Evolutionary conservation across 495 filamentous ascomycete genomes (phyloP), one percentile per base, ranked within the genome.

Genomic region (Pseudomonodictys pantanalensis): DNA sequence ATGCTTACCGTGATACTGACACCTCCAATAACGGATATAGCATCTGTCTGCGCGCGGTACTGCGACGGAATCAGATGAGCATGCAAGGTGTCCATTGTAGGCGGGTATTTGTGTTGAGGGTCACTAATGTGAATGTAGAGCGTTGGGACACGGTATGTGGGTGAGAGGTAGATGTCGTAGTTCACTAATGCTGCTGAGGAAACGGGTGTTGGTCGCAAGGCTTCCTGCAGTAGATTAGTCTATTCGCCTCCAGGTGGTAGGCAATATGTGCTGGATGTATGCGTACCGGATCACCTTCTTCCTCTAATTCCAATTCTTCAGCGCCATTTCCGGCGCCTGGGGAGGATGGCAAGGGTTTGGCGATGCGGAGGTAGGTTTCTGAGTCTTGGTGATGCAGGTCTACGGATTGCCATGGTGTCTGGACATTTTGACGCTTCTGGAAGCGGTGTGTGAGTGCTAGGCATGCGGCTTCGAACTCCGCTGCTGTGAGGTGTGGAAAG

Each of bases 81-180:
- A 32, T 65, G 62, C 24, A 69, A 49, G 3, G 44, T 49, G 0
- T 63, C 58, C 32, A 64, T 49, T 3, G 58, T 54, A 44, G 52
- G 51, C 10, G 56, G 62, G 22, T 23, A 52, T 18, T 49, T 44
- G 32, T 26, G 51, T 1, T 10, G 23, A 7, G 49, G 32, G 43
- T 62, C 66, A 22, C 47, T 57, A 49, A 69, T 50, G n/a, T 33
- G 57, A 47, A 65, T 39, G 46, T 69, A 69, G 3, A 69, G 55
- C 15, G 66, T 59, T 20, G 66, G 66, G 0, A 69, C 63, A 17
- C 48, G 51, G 24, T 64, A 69, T 20, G 25, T 60, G 43, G 66
- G 58, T 3, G 66, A 69, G 38, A 62, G 52, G 22, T 63, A 22
- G 25, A 66, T 55, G 20, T 66, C 41, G 35, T 64, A 69, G 48